A percentile compares a stretch with the other conserved stretches of the same genome.
phyloP scores from a whole-genome alignment of 164 flowering plant species.

The Kalanchoe fedtschenkoi region DNA sequence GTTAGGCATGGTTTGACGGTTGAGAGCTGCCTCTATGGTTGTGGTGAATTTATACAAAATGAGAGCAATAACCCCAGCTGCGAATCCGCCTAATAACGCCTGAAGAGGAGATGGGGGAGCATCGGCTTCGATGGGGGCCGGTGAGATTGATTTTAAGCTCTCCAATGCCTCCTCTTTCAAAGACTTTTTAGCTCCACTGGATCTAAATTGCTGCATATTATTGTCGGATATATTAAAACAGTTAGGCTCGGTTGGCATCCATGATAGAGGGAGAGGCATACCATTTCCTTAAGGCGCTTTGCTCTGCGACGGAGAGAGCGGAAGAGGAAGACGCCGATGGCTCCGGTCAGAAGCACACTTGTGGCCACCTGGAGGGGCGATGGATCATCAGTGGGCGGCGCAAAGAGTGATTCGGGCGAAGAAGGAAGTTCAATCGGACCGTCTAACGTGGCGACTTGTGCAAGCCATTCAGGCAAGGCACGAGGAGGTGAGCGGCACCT shows the following conservation, averaged over 20 bases:
- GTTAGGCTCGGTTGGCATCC: conserved; percentile 1
- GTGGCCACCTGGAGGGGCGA: conserved; percentile 69
- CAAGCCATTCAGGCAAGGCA: conserved; percentile 21
- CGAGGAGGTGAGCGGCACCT: conserved; percentile 15
- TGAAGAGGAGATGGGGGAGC: conserved; percentile 63
- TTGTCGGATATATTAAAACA: conserved; percentile 9
- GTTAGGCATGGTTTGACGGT: conserved; percentile 70
- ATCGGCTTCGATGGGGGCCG: conserved; percentile 32
- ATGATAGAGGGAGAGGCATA: conserved; percentile 12
- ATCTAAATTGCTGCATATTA: conserved; percentile 75
- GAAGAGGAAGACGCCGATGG: conserved; percentile 82
- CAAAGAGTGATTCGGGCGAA: conserved; percentile 39
- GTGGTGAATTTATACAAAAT: conserved; percentile 79
- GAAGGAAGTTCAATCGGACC: conserved; percentile 64
- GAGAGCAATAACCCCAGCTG: conserved; percentile 75
- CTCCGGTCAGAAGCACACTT: conserved; percentile 87
- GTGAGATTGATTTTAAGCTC: conserved; percentile 56
- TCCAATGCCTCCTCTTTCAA: conserved; percentile 80
- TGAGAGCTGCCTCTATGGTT: conserved; percentile 68
- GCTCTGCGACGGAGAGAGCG: conserved; percentile 84
- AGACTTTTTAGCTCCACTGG: conserved; percentile 48
- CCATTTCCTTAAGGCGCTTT: conserved; percentile 75
- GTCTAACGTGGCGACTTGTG: conserved; percentile 25
- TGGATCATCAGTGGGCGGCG: conserved; percentile 52
- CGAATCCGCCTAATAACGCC: conserved; percentile 65